These are phyloP conservation scores for Ogataea siamensis DNA, from an alignment of 805 yeast species.

Conservation along the genomic window DNA sequence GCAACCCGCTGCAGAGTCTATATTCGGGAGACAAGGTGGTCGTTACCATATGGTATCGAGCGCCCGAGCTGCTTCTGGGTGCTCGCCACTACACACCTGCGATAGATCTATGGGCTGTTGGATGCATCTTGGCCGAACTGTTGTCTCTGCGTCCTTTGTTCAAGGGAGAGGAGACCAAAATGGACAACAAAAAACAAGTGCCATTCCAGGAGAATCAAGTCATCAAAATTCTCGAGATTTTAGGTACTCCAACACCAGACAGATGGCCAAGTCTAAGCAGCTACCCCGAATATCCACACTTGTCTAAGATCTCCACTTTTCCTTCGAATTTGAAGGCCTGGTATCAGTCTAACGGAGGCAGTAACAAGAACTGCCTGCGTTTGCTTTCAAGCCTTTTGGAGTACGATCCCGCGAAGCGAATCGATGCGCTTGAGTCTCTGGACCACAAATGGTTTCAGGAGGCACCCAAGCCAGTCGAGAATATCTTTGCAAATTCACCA, in stretches of 20 bases:
- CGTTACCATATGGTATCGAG: constrained; percentile 95
- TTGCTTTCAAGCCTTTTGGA: constrained; percentile 63
- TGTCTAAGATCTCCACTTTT: constrained; percentile 57
- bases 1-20: constrained; percentile 79
- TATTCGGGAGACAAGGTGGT: constrained; percentile 94
- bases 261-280: constrained; percentile 76
- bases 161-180: constrained; percentile 96
- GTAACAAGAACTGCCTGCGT: constrained; percentile 64
- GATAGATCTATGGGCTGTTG: constrained; percentile 93
- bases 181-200: constrained; percentile 88
- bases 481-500: constrained; percentile 75
- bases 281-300: constrained; percentile 79
- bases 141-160: constrained; percentile 87
- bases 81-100: constrained; percentile 92
- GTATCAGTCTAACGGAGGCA: constrained; percentile 82
- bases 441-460: constrained; percentile 78
- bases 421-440: constrained; percentile 76
- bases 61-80: constrained; percentile 88
- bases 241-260: constrained; percentile 82
- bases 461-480: constrained; percentile 61
- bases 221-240: constrained; percentile 84
- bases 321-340: constrained; percentile 75
- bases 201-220: constrained; percentile 94
- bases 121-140: constrained; percentile 90
- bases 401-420: constrained; percentile 78